Percentiles rank a stretch among this genome's conserved stretches.
Conservation (phyloP, 2,329 filamentous ascomycete species). For the Aureobasidium sp. region DNA sequence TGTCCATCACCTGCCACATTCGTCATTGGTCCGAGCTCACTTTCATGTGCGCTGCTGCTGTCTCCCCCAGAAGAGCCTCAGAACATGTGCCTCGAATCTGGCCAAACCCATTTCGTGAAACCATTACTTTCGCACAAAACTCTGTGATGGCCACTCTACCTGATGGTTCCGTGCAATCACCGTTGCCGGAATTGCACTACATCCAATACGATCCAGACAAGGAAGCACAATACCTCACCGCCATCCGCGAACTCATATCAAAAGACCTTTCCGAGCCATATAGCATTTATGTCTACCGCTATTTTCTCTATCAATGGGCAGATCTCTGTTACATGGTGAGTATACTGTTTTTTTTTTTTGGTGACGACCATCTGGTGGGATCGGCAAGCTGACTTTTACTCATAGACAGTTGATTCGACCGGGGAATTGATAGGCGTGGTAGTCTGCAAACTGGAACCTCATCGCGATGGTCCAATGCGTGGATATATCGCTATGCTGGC, state of each 20-base stretch:
- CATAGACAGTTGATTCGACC: constrained; percentile 12
- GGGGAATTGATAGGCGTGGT: constrained; percentile 76
- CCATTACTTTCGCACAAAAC: background rate
- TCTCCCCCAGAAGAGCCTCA: background rate
- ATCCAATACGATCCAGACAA: constrained; percentile 46
- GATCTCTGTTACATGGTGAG: constrained; percentile 89
- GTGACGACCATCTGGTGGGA: background rate
- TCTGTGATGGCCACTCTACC: background rate
- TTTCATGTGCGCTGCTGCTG: constrained; percentile 10
- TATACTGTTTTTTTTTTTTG: background rate
- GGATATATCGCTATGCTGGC: constrained; percentile 99
- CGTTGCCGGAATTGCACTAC: constrained; percentile 31
- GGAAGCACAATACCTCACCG: constrained; percentile 63
- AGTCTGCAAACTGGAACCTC: constrained; percentile 86
- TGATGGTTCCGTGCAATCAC: background rate
- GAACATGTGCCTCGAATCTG: background rate
- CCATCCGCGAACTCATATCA: constrained; percentile 86
- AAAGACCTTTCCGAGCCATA: constrained; percentile 97
- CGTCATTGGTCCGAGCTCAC: constrained; percentile 7
- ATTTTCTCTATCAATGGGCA: constrained; percentile 96
- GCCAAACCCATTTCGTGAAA: background rate
- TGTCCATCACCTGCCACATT: constrained; percentile 1
- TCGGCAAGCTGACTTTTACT: background rate
- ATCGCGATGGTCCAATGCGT: constrained; percentile 75
- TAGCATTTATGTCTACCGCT: constrained; percentile 98